Percentiles rank a stretch among this genome's conserved stretches.
These are phyloP conservation scores for Quercus dentata DNA, from an alignment of 306 rosid genomes.

Conservation along the genomic window DNA sequence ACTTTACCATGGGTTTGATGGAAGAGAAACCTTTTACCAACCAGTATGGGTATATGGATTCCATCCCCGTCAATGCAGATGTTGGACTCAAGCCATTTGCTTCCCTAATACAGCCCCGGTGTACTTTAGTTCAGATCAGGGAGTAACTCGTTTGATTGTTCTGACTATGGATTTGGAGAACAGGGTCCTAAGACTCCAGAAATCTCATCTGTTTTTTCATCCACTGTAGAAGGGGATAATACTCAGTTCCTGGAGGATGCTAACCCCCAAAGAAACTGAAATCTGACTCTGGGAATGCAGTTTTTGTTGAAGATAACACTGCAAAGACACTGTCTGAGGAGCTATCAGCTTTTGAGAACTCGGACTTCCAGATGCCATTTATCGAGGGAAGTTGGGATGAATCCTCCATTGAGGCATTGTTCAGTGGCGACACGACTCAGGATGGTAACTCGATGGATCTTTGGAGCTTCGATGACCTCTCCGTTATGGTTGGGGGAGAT, in stretches of 20 bases:
- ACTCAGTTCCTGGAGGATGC: constrained; percentile 50
- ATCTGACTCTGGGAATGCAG: constrained; percentile 31
- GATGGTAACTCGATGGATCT: constrained; percentile 61
- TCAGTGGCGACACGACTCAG: constrained; percentile 52
- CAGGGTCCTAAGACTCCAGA: constrained; percentile 77
- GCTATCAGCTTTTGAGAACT: constrained; percentile 67
- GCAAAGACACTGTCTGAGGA: constrained; percentile 68
- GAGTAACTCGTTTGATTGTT: constrained; percentile 71
- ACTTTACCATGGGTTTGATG: constrained; percentile 44
- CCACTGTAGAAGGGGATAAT: constrained; percentile 41
- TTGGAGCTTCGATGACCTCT: constrained; percentile 81
- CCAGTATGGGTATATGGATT: constrained; percentile 42
- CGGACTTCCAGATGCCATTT: constrained; percentile 62
- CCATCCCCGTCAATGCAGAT: constrained; percentile 35
- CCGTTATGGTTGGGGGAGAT: constrained; percentile 46
- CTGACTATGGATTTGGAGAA: constrained; percentile 72
- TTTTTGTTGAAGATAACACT: constrained; percentile 23
- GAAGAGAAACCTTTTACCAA: constrained; percentile 65
- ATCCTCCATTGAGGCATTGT: constrained; percentile 51
- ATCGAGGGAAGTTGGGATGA: constrained; percentile 70
- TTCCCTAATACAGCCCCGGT: constrained; percentile 33
- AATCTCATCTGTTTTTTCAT: constrained; percentile 71
- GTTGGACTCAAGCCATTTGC: constrained; percentile 23
- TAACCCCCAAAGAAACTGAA: constrained; percentile 36
- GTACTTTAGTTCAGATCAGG: constrained; percentile 72